phyloP scores from a whole-genome alignment of 1,284 basidiomycete species.

The Ceratobasidium papillatum region DNA sequence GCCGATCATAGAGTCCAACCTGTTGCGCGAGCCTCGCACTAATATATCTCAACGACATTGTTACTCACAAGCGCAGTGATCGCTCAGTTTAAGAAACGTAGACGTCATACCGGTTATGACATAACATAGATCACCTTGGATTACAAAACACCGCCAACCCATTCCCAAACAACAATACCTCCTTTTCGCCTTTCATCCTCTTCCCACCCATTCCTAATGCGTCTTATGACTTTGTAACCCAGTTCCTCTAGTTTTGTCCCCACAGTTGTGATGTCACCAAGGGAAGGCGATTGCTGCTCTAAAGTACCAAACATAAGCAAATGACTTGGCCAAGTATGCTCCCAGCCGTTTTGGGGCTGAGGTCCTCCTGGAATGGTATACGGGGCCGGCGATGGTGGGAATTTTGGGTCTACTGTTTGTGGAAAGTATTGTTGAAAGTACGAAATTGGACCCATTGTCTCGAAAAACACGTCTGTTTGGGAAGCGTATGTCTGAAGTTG shows the following conservation, averaged over 20 bases:
- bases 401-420: conserved; percentile 63
- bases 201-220: conserved; percentile 78
- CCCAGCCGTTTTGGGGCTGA: conserved; percentile 56
- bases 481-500: conserved; percentile 70
- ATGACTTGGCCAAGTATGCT: conserved; percentile 81
- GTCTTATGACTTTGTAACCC: conserved; percentile 76
- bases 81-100: neutral
- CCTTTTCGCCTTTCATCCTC: conserved; percentile 82
- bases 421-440: conserved; percentile 79
- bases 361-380: conserved; percentile 62
- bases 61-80: neutral
- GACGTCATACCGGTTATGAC: conserved; percentile 20
- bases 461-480: conserved; percentile 87
- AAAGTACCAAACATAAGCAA: conserved; percentile 82
- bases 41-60: conserved; percentile 79
- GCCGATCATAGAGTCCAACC: conserved; percentile 53
- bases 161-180: conserved; percentile 74
- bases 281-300: conserved; percentile 58
- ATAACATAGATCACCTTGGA: conserved; percentile 1
- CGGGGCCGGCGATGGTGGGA: conserved; percentile 71
- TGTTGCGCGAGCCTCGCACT: conserved; percentile 83
- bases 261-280: conserved; percentile 52
- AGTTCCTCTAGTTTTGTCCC: conserved; percentile 58
- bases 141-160: conserved; percentile 34
- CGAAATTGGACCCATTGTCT: conserved; percentile 61